These are phyloP conservation scores for Apiotrichum porosum DNA, from an alignment of 1,284 basidiomycete genomes.

Conservation along the genomic window DNA sequence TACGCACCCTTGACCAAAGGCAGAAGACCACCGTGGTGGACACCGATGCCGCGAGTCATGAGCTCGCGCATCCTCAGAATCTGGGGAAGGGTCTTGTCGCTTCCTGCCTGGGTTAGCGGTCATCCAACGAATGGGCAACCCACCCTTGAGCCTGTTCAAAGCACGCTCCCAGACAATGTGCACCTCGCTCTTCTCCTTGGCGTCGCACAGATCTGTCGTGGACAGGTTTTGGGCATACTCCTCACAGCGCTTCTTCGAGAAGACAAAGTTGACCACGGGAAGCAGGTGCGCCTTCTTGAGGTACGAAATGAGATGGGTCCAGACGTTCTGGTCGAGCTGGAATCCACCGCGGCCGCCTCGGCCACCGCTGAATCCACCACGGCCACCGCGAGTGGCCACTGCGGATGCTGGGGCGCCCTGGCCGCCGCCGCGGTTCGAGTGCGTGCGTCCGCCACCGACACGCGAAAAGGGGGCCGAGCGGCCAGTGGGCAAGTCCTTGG, in stretches of 20 bases:
- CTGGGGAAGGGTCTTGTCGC: constrained; percentile 91
- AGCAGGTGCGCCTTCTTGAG: constrained; percentile 80
- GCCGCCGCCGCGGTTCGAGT: constrained; percentile 41
- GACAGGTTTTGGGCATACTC: constrained; percentile 88
- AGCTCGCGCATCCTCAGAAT: constrained; percentile 88
- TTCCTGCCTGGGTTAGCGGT: too few species aligned
- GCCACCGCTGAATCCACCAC: constrained; percentile 47
- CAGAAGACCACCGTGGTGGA: constrained; percentile 94
- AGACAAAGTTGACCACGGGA: constrained; percentile 94
- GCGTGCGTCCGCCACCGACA: constrained; percentile 37
- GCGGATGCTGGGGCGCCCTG: constrained; percentile 30
- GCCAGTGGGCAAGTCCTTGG: constrained; percentile 42
- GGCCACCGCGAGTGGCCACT: constrained; percentile 14
- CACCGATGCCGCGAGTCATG: constrained; percentile 86
- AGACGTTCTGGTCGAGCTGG: constrained; percentile 82
- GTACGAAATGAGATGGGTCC: constrained; percentile 84
- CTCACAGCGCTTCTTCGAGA: constrained; percentile 95
- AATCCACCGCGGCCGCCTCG: constrained; percentile 53
- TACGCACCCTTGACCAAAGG: constrained; percentile 86
- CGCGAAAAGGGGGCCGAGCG: constrained; percentile 38
- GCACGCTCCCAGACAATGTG: constrained; percentile 93
- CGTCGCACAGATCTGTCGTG: constrained; percentile 80
- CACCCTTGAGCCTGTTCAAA: constrained; percentile 81
- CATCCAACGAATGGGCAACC: too few species aligned
- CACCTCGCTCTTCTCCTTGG: constrained; percentile 89